Base-by-base conservation (phyloP, 2,329 filamentous ascomycete genomes). In the Fusarium protoensiforme region DNA sequence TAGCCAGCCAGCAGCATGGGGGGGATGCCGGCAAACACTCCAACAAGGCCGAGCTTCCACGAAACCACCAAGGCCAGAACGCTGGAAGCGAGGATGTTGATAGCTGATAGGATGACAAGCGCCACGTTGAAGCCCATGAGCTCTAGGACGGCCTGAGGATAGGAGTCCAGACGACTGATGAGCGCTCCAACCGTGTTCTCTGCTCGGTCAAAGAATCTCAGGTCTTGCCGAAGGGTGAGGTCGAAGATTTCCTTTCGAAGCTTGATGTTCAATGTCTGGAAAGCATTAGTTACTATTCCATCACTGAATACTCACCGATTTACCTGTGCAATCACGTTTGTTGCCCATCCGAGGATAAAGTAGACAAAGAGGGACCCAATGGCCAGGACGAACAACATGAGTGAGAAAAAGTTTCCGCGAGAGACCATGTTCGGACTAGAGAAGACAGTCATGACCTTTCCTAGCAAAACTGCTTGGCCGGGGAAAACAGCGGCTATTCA, bases 371-470 rank as follows among this genome's bases (percentile, higher is more conserved):
- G 79, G 13, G 81, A 80, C 4, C 81, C 85, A 4, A 82, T 77
- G 4, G 86, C 85, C 43, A 87, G 72, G 2, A 88, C 80, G 35
- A 88, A 84, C 65, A 89, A 89, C 87, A 90, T 89, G 22, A 85
- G 79, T 0, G 87, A 83, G 76, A 83, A 87, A 71, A 89, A 89
- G 74, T 89, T 84, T 5, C 86, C 87, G 1, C 75, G 74, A 2
- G 77, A 65, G 1, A 73, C 72, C 78, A 83, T 81, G 13, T 75
- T 77, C 0, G 79, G 61, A 1, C 77, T 75, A 22, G 33, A 60
- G 3, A 81, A 71, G 2, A 85, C 82, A 7, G 83, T 78, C 56
- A 84, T 81, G 20, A 84, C 77, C 38, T 79, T 79, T 2, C 80
- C 80, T 11, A 85, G 77, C 1, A 87, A 67, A 29, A 87, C 67